These are phyloP conservation scores for Hibiscus trionum DNA, from an alignment of 345 rosid species.

Conservation along the genomic window DNA sequence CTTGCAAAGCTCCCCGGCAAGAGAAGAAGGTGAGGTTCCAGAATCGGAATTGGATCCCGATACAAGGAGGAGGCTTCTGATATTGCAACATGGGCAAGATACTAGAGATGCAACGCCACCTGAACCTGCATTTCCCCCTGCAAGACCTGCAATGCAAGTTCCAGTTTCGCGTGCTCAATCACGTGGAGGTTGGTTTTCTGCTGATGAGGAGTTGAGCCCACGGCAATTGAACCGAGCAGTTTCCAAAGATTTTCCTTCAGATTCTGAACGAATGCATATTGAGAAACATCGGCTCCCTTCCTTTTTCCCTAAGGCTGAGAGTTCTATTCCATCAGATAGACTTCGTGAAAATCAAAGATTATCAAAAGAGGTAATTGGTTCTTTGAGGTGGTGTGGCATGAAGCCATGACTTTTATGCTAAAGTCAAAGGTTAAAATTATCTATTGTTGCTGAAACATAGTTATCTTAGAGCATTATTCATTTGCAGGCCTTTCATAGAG, in stretches of 20 bases:
- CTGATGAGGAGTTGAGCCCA: conserved; percentile 83
- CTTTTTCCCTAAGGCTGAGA: conserved; percentile 58
- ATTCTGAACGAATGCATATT: conserved; percentile 53
- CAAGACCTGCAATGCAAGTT: conserved; percentile 54
- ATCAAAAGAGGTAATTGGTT: conserved; percentile 61
- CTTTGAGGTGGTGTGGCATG: not conserved
- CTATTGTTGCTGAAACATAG: not conserved
- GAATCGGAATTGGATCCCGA: conserved; percentile 98
- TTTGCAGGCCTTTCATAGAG: conserved; percentile 54
- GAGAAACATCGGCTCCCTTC: conserved; percentile 63
- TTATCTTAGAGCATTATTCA: conserved; percentile 9
- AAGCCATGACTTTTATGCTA: not conserved
- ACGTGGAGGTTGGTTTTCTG: conserved; percentile 66
- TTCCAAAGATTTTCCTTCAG: conserved; percentile 59
- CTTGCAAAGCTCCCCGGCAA: conserved; percentile 84
- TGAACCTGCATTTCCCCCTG: conserved; percentile 64
- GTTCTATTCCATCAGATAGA: conserved; percentile 58
- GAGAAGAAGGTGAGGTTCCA: conserved; percentile 99
- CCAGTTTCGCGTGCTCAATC: conserved; percentile 56
- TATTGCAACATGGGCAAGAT: conserved; percentile 98
- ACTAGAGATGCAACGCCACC: conserved; percentile 56
- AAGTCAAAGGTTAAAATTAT: not conserved
- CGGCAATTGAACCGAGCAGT: conserved; percentile 46
- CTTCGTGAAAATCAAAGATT: conserved; percentile 71
- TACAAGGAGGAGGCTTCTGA: conserved; percentile 93